These are phyloP conservation scores for Pittosporum tobira DNA, from an alignment of 129 eudicot genomes.

Conservation along the genomic window DNA sequence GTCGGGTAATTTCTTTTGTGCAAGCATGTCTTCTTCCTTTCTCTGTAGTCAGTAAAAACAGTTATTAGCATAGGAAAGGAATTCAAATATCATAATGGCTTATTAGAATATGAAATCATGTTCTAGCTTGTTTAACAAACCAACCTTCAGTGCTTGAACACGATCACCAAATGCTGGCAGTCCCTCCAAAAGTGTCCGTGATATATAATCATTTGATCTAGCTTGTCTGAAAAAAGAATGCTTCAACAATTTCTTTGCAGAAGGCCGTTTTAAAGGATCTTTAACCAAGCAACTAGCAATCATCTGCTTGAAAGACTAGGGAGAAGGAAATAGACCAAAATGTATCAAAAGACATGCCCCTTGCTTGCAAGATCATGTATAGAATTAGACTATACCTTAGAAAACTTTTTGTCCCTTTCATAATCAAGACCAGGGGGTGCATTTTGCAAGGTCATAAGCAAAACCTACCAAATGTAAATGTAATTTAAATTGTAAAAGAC, in stretches of 20 bases:
- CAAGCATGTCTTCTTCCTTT: constrained; percentile 96
- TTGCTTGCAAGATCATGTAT: not conserved
- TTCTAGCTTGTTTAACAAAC: constrained; percentile 1
- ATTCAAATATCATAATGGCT: constrained; percentile 4
- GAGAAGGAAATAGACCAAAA: constrained; percentile 19
- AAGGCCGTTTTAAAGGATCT: constrained; percentile 72
- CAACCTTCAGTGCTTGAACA: constrained; percentile 63
- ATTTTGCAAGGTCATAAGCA: constrained; percentile 92
- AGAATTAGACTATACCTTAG: constrained; percentile 56
- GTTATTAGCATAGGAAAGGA: constrained; percentile 12
- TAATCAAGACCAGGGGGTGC: constrained; percentile 98
- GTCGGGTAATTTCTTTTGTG: constrained; percentile 86
- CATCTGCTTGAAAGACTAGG: constrained; percentile 46
- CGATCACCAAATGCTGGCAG: constrained; percentile 88
- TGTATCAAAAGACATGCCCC: not conserved
- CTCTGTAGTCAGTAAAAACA: constrained; percentile 29
- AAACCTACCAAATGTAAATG: constrained; percentile 39
- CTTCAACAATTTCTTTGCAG: constrained; percentile 76
- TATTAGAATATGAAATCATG: not conserved
- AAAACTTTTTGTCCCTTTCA: constrained; percentile 86
- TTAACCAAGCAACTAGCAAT: constrained; percentile 43
- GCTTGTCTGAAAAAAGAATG: constrained; percentile 75
- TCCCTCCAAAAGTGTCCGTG: constrained; percentile 42
- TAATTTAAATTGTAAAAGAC: not conserved
- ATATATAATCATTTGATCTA: constrained; percentile 36